phyloP scores from a whole-genome alignment of 2,329 filamentous ascomycete species.

The Fonsecaea pedrosoi region DNA sequence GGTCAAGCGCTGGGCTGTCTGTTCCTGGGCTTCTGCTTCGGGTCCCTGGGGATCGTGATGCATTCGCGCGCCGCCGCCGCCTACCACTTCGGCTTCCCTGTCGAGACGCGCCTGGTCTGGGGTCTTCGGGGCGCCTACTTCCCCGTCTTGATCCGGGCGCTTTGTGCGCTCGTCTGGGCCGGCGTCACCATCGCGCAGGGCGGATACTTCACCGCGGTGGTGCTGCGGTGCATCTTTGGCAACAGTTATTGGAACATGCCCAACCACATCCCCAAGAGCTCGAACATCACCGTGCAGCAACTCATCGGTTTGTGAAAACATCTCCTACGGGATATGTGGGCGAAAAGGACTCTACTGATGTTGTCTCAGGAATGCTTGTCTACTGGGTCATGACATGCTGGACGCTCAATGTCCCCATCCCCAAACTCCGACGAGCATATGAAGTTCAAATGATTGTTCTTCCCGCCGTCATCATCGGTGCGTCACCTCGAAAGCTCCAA shows the following conservation, averaged over 20 bases:
- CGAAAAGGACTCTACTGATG: constrained; percentile 11
- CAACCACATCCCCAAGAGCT: constrained; percentile 44
- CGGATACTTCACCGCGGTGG: constrained; percentile 39
- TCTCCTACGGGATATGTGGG: neutral
- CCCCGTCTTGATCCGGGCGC: constrained; percentile 50
- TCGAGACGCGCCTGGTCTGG: constrained; percentile 48
- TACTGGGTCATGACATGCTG: constrained; percentile 27
- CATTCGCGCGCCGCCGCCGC: constrained; percentile 41
- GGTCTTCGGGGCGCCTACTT: constrained; percentile 55
- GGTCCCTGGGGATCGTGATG: constrained; percentile 24
- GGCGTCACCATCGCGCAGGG: constrained; percentile 22
- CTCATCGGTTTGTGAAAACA: constrained; percentile 43
- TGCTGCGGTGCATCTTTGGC: constrained; percentile 46
- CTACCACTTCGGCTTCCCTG: constrained; percentile 54
- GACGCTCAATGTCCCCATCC: constrained; percentile 21
- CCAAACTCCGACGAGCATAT: constrained; percentile 24
- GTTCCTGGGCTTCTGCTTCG: constrained; percentile 48
- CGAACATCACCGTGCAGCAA: constrained; percentile 46
- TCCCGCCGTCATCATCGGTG: constrained; percentile 28
- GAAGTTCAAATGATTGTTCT: constrained; percentile 24
- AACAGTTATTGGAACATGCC: constrained; percentile 44
- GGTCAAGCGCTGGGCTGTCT: constrained; percentile 42
- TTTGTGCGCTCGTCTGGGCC: constrained; percentile 14
- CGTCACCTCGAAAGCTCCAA: neutral
- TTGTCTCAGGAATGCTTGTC: constrained; percentile 20